Evolutionary conservation across 2,329 filamentous ascomycete species (phyloP), one percentile per base, ranked within the genome.

Genomic region (Colletotrichum cuscutae): DNA sequence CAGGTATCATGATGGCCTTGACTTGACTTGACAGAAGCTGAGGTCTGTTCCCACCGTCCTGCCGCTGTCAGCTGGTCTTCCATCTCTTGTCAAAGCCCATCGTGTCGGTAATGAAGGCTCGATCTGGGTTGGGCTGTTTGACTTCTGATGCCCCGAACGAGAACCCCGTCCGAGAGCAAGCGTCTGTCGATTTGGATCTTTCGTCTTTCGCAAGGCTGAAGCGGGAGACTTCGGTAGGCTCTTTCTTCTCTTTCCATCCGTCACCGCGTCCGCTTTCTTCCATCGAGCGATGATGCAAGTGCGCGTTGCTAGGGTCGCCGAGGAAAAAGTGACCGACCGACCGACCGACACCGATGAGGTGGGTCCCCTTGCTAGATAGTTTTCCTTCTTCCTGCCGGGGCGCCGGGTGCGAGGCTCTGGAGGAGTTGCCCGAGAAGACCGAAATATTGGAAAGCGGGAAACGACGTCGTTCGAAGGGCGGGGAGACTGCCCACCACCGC

Each of bases 31-130:
- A 24, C 7, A 26, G 64, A 6, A 24, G 30, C 37, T 37, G 42
- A 52, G 46, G 63, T 61, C 64, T 69, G 46, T 66, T 66, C 62
- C 19, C 8, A 35, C 22, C 12, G 8, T 12, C 35, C 46, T n/a
- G 42, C n/a, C 8, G 46, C 61, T 71, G 68, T 68, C 64, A 71
- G 26, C 35, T 52, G 49, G 60, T 71, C 24, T 68, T 68, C 62
- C 52, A 5, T 65, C 49, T 69, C 32, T 35, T 26, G 54, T 69
- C 70, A 69, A 22, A 54, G 58, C 56, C 46, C 52, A 15, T 35
- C 65, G n/a, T 22, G 30, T 35, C 24, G 49, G 61, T 35, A n/a
- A 15, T 26, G 13, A 37, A 37, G 22, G 32, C 11, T 28, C n/a
- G 65, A 68, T 63, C 52, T 59, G 12, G 68, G 11, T 42, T 69